Conservation (phyloP, 176 grass and related monocot genomes). For the Oryza australiensis region DNA sequence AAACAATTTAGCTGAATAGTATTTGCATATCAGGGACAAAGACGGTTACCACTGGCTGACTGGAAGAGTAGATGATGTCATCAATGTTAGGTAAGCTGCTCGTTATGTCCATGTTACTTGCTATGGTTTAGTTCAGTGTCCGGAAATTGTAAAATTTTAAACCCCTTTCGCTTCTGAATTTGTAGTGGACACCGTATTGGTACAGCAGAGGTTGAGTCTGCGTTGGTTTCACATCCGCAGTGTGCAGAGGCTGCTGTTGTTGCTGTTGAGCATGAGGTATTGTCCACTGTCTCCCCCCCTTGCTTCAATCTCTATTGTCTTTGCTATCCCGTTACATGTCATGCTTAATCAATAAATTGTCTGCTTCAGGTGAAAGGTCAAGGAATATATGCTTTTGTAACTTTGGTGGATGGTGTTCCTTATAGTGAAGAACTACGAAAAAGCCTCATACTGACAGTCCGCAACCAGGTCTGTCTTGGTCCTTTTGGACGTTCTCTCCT, state of each 20-base stretch:
- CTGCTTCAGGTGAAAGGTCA: slow-evolving; percentile 82
- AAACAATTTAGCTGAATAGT: slow-evolving; percentile 21
- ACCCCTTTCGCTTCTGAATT: slow-evolving; percentile 23
- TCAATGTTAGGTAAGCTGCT: slow-evolving; percentile 74
- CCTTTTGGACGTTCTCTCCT: not conserved
- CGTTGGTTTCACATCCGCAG: slow-evolving; percentile 79
- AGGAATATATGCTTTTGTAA: slow-evolving; percentile 96
- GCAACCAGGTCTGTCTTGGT: slow-evolving; percentile 66
- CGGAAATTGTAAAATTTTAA: slow-evolving; percentile 13
- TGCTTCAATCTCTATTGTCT: not conserved
- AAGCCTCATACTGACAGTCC: slow-evolving; percentile 70
- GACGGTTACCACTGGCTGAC: slow-evolving; percentile 88
- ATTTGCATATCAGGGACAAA: slow-evolving; percentile 69
- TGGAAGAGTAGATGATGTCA: slow-evolving; percentile 92
- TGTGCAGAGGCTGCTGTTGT: slow-evolving; percentile 94
- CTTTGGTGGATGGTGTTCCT: slow-evolving; percentile 77
- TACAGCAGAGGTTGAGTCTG: slow-evolving; percentile 93
- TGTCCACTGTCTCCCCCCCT: not conserved
- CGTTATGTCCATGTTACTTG: not conserved
- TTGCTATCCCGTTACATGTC: slow-evolving; percentile 1
- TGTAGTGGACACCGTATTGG: slow-evolving; percentile 94
- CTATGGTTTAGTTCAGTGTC: slow-evolving; percentile 23
- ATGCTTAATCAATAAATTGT: slow-evolving; percentile 23
- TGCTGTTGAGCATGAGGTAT: slow-evolving; percentile 96
- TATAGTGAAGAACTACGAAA: slow-evolving; percentile 83